Conservation (phyloP, 805 yeast species). For the Scheffersomyces spartinae region DNA sequence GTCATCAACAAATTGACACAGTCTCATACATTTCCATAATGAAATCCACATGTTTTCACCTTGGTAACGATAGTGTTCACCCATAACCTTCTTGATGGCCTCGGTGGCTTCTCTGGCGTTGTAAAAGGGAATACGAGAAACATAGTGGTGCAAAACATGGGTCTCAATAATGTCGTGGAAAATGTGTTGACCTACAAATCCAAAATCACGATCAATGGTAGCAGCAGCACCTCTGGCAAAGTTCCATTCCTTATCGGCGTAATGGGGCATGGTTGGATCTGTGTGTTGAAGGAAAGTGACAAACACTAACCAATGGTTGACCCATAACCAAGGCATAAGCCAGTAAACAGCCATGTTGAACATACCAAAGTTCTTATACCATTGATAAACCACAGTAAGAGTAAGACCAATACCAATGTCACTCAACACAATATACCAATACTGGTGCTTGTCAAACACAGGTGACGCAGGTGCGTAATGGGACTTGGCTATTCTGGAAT, state of each 20-base stretch:
- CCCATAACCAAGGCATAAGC: conserved; percentile 48
- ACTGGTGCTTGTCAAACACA: conserved; percentile 41
- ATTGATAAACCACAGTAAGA: conserved; percentile 35
- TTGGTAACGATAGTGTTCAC: conserved; percentile 35
- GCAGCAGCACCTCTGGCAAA: conserved; percentile 61
- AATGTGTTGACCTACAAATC: conserved; percentile 44
- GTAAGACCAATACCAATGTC: conserved; percentile 43
- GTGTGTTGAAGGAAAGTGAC: conserved; percentile 55
- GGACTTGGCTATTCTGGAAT: conserved; percentile 30
- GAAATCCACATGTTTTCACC: conserved; percentile 48
- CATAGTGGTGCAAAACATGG: conserved; percentile 46
- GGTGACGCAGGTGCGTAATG: conserved; percentile 48
- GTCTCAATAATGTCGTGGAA: conserved; percentile 51
- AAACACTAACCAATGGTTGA: conserved; percentile 56
- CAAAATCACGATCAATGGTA: conserved; percentile 51
- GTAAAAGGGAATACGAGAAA: conserved; percentile 45
- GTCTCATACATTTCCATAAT: conserved; percentile 46
- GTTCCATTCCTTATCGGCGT: conserved; percentile 44
- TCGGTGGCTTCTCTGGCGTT: conserved; percentile 41
- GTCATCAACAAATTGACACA: conserved; percentile 59
- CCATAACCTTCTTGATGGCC: conserved; percentile 43
- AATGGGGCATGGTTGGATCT: conserved; percentile 49
- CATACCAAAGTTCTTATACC: conserved; percentile 37
- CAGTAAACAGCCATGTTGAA: conserved; percentile 43
- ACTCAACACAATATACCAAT: conserved; percentile 42